Percentiles rank a stretch among this genome's conserved stretches.
phyloP scores from a whole-genome alignment of 1,284 basidiomycete species.

The Leccinum pallidistipes region DNA sequence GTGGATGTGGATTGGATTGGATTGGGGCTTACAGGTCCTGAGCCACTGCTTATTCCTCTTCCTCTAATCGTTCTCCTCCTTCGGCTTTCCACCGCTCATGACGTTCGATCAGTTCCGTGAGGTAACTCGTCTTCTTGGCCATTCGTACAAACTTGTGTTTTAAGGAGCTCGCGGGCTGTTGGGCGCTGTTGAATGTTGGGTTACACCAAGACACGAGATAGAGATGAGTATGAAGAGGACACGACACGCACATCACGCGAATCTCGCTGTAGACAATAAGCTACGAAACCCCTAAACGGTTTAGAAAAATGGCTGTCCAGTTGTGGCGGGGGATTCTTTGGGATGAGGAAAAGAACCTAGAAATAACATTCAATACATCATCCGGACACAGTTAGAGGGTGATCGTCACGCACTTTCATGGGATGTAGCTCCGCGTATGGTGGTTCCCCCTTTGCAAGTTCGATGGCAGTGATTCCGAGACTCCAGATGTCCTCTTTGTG shows the following conservation, averaged over 20 bases:
- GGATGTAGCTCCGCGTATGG: conserved; percentile 98
- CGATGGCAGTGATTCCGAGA: conserved; percentile 95
- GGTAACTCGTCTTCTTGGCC: conserved; percentile 79
- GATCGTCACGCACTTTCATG: conserved; percentile 76
- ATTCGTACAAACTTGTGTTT: too few relatives aligned
- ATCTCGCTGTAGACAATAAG: conserved; percentile 91
- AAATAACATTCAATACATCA: conserved; percentile 3
- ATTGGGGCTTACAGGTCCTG: conserved; percentile 52
- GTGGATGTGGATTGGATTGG: conserved; percentile 22
- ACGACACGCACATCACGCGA: conserved; percentile 73
- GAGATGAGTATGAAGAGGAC: background rate
- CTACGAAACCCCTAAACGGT: conserved; percentile 92
- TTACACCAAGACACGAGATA: conserved; percentile 13
- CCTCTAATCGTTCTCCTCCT: conserved; percentile 39
- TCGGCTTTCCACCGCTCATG: conserved; percentile 94
- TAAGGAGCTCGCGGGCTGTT: conserved; percentile 85
- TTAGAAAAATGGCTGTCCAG: conserved; percentile 90
- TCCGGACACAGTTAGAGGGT: background rate
- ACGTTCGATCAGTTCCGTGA: conserved; percentile 94
- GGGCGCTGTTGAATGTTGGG: conserved; percentile 63
- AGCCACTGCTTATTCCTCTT: conserved; percentile 46
- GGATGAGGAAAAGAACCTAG: conserved; percentile 95
- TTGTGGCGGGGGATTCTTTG: conserved; percentile 93
- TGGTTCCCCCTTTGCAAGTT: conserved; percentile 95
- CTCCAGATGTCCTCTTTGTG: conserved; percentile 99